Evolutionary conservation across 768 basidiomycete genomes (phyloP).

Genomic region (Lactifluus pinguis): DNA sequence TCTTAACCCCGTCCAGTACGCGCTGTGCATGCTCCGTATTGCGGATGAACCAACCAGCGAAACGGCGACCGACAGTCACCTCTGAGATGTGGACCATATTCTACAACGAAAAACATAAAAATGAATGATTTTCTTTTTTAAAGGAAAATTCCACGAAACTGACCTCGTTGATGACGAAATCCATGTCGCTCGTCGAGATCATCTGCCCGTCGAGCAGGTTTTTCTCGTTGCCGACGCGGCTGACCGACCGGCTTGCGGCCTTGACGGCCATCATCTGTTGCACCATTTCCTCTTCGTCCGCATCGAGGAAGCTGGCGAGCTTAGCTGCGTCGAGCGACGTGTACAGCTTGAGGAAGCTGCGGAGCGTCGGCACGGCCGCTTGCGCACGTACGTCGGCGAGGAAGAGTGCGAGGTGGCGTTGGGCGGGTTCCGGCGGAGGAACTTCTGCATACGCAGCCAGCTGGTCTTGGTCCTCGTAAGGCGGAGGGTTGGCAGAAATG

Average conservation of each 20-base stretch:
- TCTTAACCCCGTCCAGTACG: slow-evolving; percentile 70
- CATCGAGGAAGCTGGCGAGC: slow-evolving; percentile 84
- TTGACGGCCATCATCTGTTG: slow-evolving; percentile 98
- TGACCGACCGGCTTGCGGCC: slow-evolving; percentile 70
- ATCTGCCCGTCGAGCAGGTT: slow-evolving; percentile 75
- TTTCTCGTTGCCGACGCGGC: slow-evolving; percentile 41
- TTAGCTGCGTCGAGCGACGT: slow-evolving; percentile 88
- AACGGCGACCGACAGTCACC: slow-evolving; percentile 85
- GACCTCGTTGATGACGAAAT: slow-evolving; percentile 92
- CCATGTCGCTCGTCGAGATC: slow-evolving; percentile 86
- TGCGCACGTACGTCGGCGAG: slow-evolving; percentile 71
- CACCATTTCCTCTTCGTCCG: slow-evolving; percentile 88
- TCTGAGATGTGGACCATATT: slow-evolving; percentile 97
- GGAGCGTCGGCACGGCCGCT: slow-evolving; percentile 70
- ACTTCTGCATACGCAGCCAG: slow-evolving; percentile 38
- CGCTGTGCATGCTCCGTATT: slow-evolving; percentile 89
- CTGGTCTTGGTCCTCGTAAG: slow-evolving; percentile 71
- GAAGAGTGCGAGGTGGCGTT: slow-evolving; percentile 80
- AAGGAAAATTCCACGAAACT: not conserved
- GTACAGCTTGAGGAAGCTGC: slow-evolving; percentile 92
- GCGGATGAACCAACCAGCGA: slow-evolving; percentile 96
- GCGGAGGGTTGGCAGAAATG: slow-evolving; percentile 89
- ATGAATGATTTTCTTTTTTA: not conserved
- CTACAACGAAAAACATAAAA: slow-evolving; percentile 31
- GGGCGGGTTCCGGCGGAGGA: slow-evolving; percentile 58